phyloP scores from a whole-genome alignment of 257 asterid species.

The Solanum gandarillasii region DNA sequence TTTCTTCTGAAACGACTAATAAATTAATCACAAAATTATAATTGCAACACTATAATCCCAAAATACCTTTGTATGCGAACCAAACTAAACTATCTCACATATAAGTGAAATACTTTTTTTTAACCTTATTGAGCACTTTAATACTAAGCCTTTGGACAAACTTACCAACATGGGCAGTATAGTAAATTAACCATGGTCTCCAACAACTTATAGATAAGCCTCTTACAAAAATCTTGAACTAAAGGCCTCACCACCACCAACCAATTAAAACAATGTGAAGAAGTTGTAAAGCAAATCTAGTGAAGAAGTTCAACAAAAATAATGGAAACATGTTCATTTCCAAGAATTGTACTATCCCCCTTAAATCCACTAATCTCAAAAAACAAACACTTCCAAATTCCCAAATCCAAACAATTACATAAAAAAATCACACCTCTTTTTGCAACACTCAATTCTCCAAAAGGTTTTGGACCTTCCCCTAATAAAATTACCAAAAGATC shows the following conservation, averaged over 20 bases:
- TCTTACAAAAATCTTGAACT: background rate
- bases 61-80: rapidly evolving
- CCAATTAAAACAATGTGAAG: background rate
- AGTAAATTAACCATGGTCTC: background rate
- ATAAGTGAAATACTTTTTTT: background rate
- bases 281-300: background rate
- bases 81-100: background rate
- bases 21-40: background rate
- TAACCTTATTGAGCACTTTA: background rate
- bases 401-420: slow-evolving; percentile 3
- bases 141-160: background rate
- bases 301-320: background rate
- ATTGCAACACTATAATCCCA: rapidly evolving
- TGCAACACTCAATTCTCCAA: slow-evolving; percentile 68
- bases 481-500: slow-evolving; percentile 31
- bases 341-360: slow-evolving; percentile 15
- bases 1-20: rapidly evolving
- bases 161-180: background rate
- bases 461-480: slow-evolving; percentile 72
- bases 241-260: background rate
- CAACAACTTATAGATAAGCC: background rate
- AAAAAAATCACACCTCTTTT: slow-evolving; percentile 23
- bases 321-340: slow-evolving; percentile 32
- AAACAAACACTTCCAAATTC: slow-evolving; percentile 24
- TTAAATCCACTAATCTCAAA: slow-evolving; percentile 23